Base-by-base conservation (phyloP, 148 eudicot genomes). In the Suaeda aralocaspica region DNA sequence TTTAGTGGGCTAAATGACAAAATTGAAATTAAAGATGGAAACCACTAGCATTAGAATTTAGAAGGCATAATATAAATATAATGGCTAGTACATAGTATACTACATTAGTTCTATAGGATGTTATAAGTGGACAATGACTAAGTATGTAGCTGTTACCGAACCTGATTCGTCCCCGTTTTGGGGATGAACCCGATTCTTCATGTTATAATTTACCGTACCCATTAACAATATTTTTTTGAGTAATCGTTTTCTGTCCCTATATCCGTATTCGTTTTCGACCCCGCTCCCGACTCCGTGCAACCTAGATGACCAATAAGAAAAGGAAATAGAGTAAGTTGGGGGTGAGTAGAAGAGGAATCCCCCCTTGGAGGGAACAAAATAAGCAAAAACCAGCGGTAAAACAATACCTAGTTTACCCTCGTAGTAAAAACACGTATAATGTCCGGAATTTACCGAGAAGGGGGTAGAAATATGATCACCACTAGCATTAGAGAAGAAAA, bases 11-110 rank as follows among this genome's bases (percentile, higher is more conserved):
- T 51, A 74, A 70, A 74, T 78, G 81, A 69, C 81, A 78, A 78
- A 71, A 58, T 15, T 48, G 26, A 74, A 65, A 74, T 48, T 36
- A 75, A 76, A 57, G 70, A 58, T 55, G 55, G 44, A 74, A 80
- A 81, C 82, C 82, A 82, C 79, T 82, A 81, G 78, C 84, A 82
- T 82, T 71, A 70, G 44, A 72, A 68, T 80, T 82, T 71, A 70
- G 44, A 72, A 68, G 77, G 74, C 65, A 66, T 41, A 39, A 41
- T 64, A 49, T 52, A 59, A 58, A 59, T 19, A 57, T 71, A 72
- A 71, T 71, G 78, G 67, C 33, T 25, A 45, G 57, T 29, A 45
- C 52, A 45, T 45, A 61, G 48, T 59, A 58, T 41, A 33, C 63
- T 13, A 67, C n/a, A n/a, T n/a, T n/a, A n/a, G n/a, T n/a, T n/a